Evolutionary conservation across 2,329 filamentous ascomycete genomes (phyloP), one percentile per base, ranked within the genome.

Genomic region (Neopestalotiopsis rosae): DNA sequence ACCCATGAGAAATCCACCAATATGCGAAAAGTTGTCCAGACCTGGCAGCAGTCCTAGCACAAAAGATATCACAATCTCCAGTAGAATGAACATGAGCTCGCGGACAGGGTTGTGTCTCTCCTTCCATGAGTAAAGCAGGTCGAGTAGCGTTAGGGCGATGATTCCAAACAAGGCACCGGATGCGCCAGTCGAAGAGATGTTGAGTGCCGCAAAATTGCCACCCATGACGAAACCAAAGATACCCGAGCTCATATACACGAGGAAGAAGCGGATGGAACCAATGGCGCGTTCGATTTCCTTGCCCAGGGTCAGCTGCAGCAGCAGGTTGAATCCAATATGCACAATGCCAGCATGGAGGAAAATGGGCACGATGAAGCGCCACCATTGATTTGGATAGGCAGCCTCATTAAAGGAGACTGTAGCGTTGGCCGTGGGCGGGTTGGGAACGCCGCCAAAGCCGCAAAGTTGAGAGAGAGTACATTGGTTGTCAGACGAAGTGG

Each of bases 161-260:
- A 99, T 90, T 68, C 96, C 96, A 76, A 98, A 99, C 5, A 99
- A 86, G 7, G 91, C 90, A 49, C 96, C 96, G 0, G 96, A 98
- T 30, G 94, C 95, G 65, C 96, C 96, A 0, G 93, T 94, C 0
- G 94, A 97, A 2, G 94, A 89, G 69, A 96, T 91, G 24, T 91
- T 92, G 4, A 91, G 89, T 1, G 92, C 91, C 1, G 95, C 94
- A 77, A 94, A 98, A 80, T 98, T 99, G 13, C 94, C 96, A 71
- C 96, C 95, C 74, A 99, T 88, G 3, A 98, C 93, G 77, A 97
- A 97, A 10, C 96, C 96, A 76, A 98, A 98, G 73, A 98, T 98
- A 32, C 96, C 96, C 38, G 94, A 90, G 71, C 90, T 91, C 76
- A 98, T 88, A 79, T 99, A 99, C 64, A 98, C 94, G 63, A 99